These are phyloP conservation scores for Moricandia arvensis DNA, from an alignment of 345 rosid species.

Conservation along the genomic window DNA sequence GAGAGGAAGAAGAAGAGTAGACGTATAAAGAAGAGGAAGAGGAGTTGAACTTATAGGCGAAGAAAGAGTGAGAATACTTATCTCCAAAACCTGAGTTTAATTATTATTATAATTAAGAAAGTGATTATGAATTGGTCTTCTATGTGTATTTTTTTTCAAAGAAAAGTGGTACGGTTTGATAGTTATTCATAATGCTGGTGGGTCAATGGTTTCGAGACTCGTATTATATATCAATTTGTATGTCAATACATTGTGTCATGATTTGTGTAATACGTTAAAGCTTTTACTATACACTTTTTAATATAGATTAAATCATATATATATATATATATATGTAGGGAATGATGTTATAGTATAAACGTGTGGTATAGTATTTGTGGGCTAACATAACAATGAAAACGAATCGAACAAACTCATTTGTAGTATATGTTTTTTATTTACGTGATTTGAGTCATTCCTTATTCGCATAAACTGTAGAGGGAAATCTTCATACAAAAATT, in stretches of 20 bases:
- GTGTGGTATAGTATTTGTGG: background rate
- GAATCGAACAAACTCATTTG: background rate
- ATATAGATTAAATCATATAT: background rate
- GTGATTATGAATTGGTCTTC: conserved; percentile 20
- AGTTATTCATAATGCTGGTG: conserved; percentile 22
- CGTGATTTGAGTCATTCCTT: background rate
- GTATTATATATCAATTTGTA: background rate
- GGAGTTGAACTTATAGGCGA: background rate
- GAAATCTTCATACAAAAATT: too few species aligned
- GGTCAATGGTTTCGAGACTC: conserved; percentile 21
- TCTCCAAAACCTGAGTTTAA: background rate
- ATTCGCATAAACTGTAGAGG: background rate
- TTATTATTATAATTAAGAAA: background rate
- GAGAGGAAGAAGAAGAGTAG: background rate
- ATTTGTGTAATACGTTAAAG: background rate
- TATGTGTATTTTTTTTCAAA: background rate
- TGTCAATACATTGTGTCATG: background rate
- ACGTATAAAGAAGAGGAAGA: background rate
- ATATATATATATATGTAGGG: too few species aligned
- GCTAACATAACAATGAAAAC: background rate
- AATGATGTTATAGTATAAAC: background rate
- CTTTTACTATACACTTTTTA: background rate
- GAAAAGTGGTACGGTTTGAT: conserved; percentile 1
- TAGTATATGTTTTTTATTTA: background rate
- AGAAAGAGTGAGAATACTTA: conserved; percentile 9